These are phyloP conservation scores for Oxyria digyna DNA, from an alignment of 148 eudicot species.

Conservation along the genomic window DNA sequence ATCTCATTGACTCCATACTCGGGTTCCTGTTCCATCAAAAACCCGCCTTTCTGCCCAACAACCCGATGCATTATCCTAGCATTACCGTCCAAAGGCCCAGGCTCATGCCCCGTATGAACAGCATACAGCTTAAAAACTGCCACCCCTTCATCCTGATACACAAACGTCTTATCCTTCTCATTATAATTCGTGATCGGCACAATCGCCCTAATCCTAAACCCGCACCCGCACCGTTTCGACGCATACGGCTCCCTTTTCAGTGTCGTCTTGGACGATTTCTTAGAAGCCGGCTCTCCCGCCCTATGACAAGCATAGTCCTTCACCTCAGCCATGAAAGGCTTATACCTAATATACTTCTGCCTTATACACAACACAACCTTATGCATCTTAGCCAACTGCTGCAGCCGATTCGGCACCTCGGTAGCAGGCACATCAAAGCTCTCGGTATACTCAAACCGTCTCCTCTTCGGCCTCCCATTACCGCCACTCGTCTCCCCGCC, in stretches of 20 bases:
- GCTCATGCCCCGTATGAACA: constrained; percentile 93
- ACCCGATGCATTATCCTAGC: constrained; percentile 97
- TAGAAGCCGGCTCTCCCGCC: constrained; percentile 79
- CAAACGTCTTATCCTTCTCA: constrained; percentile 93
- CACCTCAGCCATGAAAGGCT: constrained; percentile 98
- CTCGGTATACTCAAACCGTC: constrained; percentile 88
- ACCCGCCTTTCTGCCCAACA: constrained; percentile 75
- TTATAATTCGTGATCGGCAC: constrained; percentile 84
- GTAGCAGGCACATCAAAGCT: constrained; percentile 77
- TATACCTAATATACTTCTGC: constrained; percentile 92
- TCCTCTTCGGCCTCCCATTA: constrained; percentile 39
- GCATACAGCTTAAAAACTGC: constrained; percentile 94
- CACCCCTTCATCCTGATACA: constrained; percentile 81
- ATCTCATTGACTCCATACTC: constrained; percentile 74
- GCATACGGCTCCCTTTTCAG: constrained; percentile 89
- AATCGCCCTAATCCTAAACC: constrained; percentile 88
- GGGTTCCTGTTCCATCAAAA: constrained; percentile 54
- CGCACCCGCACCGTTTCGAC: constrained; percentile 88
- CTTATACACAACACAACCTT: constrained; percentile 89
- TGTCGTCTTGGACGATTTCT: constrained; percentile 43
- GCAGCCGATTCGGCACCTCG: constrained; percentile 58
- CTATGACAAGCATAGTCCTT: constrained; percentile 95
- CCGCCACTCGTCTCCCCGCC: constrained; percentile 16
- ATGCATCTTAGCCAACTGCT: constrained; percentile 66
- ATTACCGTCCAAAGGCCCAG: constrained; percentile 93